Percentiles rank a stretch among this genome's conserved stretches.
Evolutionary conservation across 2,329 filamentous ascomycete genomes (phyloP).

Genomic region (Rutstroemia sp.): DNA sequence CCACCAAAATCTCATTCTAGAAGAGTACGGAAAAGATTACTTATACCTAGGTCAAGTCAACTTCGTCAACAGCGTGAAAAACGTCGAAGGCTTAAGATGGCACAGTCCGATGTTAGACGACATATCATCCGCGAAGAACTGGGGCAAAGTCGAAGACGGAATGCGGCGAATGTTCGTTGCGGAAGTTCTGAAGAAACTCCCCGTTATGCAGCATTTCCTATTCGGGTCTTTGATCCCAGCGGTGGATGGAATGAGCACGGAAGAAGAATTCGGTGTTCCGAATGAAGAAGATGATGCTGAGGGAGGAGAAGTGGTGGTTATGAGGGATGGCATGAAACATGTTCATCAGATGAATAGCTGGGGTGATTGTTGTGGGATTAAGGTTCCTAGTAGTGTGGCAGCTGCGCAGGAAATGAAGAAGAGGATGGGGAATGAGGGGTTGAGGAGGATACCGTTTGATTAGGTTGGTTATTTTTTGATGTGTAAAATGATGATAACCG

Average conservation of each 20-base stretch:
- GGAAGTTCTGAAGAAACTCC: conserved; percentile 86
- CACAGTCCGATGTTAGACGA: conserved; percentile 98
- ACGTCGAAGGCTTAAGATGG: conserved; percentile 88
- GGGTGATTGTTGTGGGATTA: conserved; percentile 97
- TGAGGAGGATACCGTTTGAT: conserved; percentile 77
- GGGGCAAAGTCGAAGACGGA: conserved; percentile 86
- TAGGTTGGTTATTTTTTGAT: too few species aligned
- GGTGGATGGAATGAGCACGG: conserved; percentile 69
- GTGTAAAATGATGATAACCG: too few species aligned
- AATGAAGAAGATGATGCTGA: conserved; percentile 43
- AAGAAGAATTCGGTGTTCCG: conserved; percentile 41
- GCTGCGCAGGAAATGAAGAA: conserved; percentile 87
- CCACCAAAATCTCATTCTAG: conserved; percentile 79
- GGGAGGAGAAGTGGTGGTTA: conserved; percentile 53
- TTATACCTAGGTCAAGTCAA: conserved; percentile 87
- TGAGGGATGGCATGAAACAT: conserved; percentile 60
- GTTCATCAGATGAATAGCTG: conserved; percentile 67
- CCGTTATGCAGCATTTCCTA: conserved; percentile 97
- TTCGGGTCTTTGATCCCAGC: conserved; percentile 84
- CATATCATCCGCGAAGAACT: conserved; percentile 82
- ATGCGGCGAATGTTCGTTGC: conserved; percentile 97
- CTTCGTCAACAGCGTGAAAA: conserved; percentile 96
- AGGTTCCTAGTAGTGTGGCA: conserved; percentile 88
- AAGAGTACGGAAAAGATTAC: conserved; percentile 77
- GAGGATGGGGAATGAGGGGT: conserved; percentile 47